Evolutionary conservation across 306 rosid genomes (phyloP).

Genomic region (Vigna trinervia): DNA sequence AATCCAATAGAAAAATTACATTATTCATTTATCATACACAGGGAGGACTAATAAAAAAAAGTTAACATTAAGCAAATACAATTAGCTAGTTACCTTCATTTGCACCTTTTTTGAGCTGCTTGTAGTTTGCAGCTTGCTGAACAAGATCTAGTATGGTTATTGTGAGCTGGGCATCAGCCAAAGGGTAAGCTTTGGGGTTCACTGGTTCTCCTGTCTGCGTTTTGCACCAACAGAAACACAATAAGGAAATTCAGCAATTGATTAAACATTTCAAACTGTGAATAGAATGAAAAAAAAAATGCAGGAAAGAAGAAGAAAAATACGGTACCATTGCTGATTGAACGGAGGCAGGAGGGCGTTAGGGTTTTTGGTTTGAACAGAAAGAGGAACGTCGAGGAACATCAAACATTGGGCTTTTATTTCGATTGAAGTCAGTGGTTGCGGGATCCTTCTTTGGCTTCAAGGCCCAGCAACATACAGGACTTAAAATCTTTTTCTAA

Average conservation of each 20-base stretch:
- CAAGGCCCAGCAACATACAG: background rate
- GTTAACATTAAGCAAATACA: background rate
- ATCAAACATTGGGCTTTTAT: background rate
- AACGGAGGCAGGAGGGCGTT: constrained; percentile 7
- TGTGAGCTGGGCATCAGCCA: constrained; percentile 81
- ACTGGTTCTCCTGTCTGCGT: constrained; percentile 81
- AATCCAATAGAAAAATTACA: constrained; percentile 29
- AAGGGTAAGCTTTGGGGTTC: constrained; percentile 87
- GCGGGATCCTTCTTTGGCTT: background rate
- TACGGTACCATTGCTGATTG: background rate
- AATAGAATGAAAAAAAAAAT: background rate
- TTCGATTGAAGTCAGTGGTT: background rate
- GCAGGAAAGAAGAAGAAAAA: background rate
- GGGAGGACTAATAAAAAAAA: background rate
- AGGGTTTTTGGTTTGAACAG: constrained; percentile 31
- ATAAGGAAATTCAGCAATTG: background rate
- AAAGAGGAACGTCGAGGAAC: background rate
- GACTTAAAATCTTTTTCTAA: background rate
- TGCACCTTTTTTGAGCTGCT: constrained; percentile 95
- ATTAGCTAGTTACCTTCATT: constrained; percentile 67
- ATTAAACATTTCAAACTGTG: background rate
- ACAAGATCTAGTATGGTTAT: constrained; percentile 85
- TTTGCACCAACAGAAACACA: background rate
- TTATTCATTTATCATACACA: background rate
- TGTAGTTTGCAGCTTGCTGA: constrained; percentile 90